Evolutionary conservation across 192 early-diverging fungal genomes (phyloP).

Genomic region (Coemansia aciculifera): DNA sequence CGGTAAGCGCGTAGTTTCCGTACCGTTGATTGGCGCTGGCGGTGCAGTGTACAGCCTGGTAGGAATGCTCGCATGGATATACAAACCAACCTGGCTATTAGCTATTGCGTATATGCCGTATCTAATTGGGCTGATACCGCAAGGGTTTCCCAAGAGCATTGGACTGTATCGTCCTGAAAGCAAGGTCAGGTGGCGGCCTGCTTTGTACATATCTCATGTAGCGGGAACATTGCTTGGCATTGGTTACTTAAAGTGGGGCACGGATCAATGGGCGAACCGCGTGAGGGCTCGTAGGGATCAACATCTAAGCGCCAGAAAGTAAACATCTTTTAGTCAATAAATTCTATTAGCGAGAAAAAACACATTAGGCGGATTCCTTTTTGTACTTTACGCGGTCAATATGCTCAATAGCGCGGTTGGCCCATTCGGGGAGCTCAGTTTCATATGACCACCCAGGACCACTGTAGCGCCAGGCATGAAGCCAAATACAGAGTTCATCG

Average conservation of each 20-base stretch:
- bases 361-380: background rate
- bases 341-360: background rate
- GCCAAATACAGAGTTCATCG: slow-evolving; percentile 80
- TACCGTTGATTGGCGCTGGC: background rate
- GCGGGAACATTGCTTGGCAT: background rate
- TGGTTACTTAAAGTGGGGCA: background rate
- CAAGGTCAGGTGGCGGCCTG: background rate
- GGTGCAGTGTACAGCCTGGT: background rate
- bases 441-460: slow-evolving; percentile 76
- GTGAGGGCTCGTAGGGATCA: background rate
- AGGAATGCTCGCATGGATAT: background rate
- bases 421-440: slow-evolving; percentile 82
- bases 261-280: background rate
- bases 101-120: background rate
- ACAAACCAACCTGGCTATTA: background rate
- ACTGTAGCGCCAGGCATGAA: slow-evolving; percentile 87
- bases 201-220: background rate
- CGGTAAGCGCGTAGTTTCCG: background rate
- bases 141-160: background rate
- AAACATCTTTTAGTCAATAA: background rate
- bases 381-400: slow-evolving; percentile 39
- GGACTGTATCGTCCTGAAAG: background rate
- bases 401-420: slow-evolving; percentile 55
- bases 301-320: background rate
- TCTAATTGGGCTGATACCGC: background rate